These are phyloP conservation scores for Chaetoceros tenuissimus DNA, from an alignment of 108 stramenopile genomes.

Conservation along the genomic window DNA sequence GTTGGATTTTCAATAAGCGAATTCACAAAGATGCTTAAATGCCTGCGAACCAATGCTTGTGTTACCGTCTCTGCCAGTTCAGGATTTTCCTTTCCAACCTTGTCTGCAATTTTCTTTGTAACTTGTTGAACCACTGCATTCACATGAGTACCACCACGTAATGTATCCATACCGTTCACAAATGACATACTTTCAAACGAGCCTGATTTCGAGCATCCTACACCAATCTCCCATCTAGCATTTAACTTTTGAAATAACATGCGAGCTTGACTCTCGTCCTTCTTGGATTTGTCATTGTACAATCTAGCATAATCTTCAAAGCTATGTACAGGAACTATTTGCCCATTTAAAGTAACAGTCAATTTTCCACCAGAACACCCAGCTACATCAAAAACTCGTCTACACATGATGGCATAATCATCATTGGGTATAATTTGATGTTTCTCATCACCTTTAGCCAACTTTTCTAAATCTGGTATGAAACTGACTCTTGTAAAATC, in stretches of 20 bases:
- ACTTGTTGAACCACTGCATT: slow-evolving; percentile 63
- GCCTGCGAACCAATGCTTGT: slow-evolving; percentile 73
- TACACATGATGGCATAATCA: slow-evolving; percentile 73
- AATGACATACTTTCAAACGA: slow-evolving; percentile 67
- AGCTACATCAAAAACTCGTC: slow-evolving; percentile 81
- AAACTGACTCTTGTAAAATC: slow-evolving; percentile 69
- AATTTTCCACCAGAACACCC: slow-evolving; percentile 72
- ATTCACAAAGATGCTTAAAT: slow-evolving; percentile 90
- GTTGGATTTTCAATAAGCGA: slow-evolving; percentile 93
- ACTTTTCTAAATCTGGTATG: slow-evolving; percentile 61
- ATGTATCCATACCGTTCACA: slow-evolving; percentile 87
- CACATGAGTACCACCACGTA: slow-evolving; percentile 85
- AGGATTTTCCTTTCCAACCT: slow-evolving; percentile 39
- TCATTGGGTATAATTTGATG: slow-evolving; percentile 31
- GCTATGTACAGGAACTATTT: slow-evolving; percentile 15
- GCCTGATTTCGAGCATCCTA: slow-evolving; percentile 47
- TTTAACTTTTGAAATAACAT: slow-evolving; percentile 31
- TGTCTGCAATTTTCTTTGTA: slow-evolving; percentile 53
- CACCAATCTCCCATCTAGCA: slow-evolving; percentile 56
- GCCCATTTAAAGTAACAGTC: slow-evolving; percentile 52
- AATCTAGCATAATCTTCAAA: slow-evolving; percentile 40
- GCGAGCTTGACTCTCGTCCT: slow-evolving; percentile 12
- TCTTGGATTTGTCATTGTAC: slow-evolving; percentile 6
- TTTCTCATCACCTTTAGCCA: slow-evolving; percentile 23
- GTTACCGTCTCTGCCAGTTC: slow-evolving; percentile 34